Conservation (phyloP, 305 asterid genomes). For the Fraxinus ornus region DNA sequence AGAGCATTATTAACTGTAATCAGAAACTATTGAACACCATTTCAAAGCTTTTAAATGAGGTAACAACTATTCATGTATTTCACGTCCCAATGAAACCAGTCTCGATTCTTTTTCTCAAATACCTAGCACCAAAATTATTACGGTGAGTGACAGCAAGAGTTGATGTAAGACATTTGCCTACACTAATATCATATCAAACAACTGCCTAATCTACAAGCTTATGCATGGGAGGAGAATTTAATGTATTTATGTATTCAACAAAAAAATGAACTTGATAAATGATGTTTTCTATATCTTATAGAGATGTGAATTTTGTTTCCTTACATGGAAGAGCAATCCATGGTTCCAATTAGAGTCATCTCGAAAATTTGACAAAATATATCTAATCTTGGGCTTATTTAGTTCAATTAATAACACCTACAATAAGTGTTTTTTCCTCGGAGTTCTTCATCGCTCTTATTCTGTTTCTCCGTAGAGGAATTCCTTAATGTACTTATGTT, state of each 20-base stretch:
- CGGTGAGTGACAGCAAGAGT: background rate
- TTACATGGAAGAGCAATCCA: background rate
- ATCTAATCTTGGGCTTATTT: background rate
- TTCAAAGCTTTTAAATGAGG: conserved; percentile 1
- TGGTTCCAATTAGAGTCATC: background rate
- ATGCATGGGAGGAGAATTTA: background rate
- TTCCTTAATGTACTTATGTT: background rate
- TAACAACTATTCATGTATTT: background rate
- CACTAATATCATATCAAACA: background rate
- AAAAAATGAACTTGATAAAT: background rate
- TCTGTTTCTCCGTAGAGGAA: background rate
- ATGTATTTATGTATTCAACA: background rate
- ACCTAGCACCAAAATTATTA: background rate
- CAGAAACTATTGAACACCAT: background rate
- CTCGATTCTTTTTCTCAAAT: background rate
- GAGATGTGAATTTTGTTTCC: background rate
- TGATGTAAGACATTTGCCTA: background rate
- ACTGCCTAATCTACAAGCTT: background rate
- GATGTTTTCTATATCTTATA: background rate
- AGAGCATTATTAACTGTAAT: background rate
- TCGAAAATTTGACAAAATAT: background rate
- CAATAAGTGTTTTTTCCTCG: background rate
- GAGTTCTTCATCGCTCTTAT: background rate
- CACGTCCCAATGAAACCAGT: background rate
- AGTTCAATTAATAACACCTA: background rate